phyloP scores from a whole-genome alignment of 768 basidiomycete species.

The Clavaria fumosa region DNA sequence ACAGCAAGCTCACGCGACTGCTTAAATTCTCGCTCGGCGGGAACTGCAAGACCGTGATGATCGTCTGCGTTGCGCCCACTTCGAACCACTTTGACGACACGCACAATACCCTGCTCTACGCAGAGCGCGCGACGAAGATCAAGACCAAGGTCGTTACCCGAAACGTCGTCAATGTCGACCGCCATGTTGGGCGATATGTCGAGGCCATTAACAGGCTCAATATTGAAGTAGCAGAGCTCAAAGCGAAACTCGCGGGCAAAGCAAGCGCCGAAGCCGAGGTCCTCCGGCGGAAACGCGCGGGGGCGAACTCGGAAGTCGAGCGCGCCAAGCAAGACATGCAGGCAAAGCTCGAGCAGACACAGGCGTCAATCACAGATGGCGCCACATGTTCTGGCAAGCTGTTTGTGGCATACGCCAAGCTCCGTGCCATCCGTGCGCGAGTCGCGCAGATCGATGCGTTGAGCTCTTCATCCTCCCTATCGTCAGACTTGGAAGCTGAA shows the following conservation, averaged over 20 bases:
- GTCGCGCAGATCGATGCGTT: slow-evolving; percentile 39
- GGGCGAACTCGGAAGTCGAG: slow-evolving; percentile 60
- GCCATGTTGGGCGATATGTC: slow-evolving; percentile 91
- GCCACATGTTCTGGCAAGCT: slow-evolving; percentile 60
- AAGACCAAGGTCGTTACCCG: slow-evolving; percentile 94
- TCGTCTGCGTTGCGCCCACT: slow-evolving; percentile 92
- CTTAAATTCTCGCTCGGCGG: slow-evolving; percentile 97
- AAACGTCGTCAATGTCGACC: slow-evolving; percentile 88
- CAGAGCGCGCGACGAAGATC: slow-evolving; percentile 95
- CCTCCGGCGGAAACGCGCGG: slow-evolving; percentile 48
- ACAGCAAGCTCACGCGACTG: slow-evolving; percentile 94
- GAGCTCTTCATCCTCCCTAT: slow-evolving; percentile 21
- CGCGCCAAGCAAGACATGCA: slow-evolving; percentile 60
- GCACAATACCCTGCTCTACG: slow-evolving; percentile 94
- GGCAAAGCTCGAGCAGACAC: slow-evolving; percentile 55
- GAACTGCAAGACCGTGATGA: slow-evolving; percentile 99
- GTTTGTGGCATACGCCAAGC: slow-evolving; percentile 49
- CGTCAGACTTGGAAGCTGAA: slow-evolving; percentile 57
- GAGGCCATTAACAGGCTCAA: slow-evolving; percentile 87
- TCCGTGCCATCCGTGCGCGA: slow-evolving; percentile 47
- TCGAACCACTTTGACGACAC: slow-evolving; percentile 96
- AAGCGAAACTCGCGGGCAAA: slow-evolving; percentile 70
- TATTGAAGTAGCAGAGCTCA: slow-evolving; percentile 69
- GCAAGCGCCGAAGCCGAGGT: slow-evolving; percentile 45
- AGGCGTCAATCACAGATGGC: slow-evolving; percentile 57